phyloP scores from a whole-genome alignment of 805 yeast genomes.

The Saturnispora ahearnii region DNA sequence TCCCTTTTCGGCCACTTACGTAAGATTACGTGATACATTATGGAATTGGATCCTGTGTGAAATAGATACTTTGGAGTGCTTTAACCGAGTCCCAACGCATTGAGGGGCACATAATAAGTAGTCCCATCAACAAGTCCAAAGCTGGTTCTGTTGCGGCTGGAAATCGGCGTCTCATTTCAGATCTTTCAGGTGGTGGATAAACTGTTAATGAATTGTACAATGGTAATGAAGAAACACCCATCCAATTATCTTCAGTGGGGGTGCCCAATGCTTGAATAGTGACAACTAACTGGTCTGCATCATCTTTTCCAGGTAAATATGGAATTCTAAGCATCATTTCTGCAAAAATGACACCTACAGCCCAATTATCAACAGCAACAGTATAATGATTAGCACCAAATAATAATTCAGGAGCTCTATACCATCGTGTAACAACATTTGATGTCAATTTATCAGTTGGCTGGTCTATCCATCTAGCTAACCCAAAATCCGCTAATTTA shows the following conservation, averaged over 20 bases:
- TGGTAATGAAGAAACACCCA: constrained; percentile 74
- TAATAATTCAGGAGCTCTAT: constrained; percentile 88
- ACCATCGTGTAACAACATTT: constrained; percentile 97
- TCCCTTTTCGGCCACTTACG: not conserved
- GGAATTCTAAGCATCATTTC: constrained; percentile 94
- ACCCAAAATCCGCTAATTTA: constrained; percentile 95
- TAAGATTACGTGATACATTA: constrained; percentile 1
- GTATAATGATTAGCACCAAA: constrained; percentile 87
- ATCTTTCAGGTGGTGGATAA: constrained; percentile 77
- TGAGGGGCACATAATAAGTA: constrained; percentile 75
- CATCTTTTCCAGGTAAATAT: constrained; percentile 87
- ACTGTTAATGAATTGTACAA: constrained; percentile 61
- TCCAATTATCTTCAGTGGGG: constrained; percentile 89
- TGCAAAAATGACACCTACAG: constrained; percentile 92
- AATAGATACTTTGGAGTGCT: constrained; percentile 60
- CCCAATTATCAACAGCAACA: constrained; percentile 89
- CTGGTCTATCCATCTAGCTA: constrained; percentile 76
- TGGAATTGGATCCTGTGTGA: constrained; percentile 65
- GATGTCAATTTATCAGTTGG: constrained; percentile 76
- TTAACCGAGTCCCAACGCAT: constrained; percentile 54
- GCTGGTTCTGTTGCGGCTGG: constrained; percentile 88
- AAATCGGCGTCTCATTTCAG: constrained; percentile 72
- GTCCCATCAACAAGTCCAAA: constrained; percentile 58
- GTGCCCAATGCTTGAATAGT: constrained; percentile 95
- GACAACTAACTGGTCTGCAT: constrained; percentile 81